Percentiles rank a stretch among this genome's conserved stretches.
Evolutionary conservation across 768 basidiomycete genomes (phyloP).

Genomic region (Pisolithus microcarpus): DNA sequence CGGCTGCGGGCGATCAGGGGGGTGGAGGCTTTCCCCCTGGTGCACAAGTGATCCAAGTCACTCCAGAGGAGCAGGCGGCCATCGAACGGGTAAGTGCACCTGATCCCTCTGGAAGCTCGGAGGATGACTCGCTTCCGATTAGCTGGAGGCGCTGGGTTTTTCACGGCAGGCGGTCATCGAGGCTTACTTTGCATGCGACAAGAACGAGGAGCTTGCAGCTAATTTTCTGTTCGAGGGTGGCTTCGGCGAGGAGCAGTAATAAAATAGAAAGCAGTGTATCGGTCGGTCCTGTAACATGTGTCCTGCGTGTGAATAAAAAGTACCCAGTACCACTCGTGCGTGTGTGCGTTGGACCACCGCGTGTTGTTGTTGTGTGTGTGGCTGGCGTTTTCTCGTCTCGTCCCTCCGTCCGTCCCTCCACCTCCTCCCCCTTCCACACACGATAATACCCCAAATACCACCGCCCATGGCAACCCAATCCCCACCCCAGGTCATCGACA

Average conservation of each 20-base stretch:
- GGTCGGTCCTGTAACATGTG: background rate
- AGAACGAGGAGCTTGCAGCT: slow-evolving; percentile 94
- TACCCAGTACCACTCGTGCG: too few species aligned
- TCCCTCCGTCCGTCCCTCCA: slow-evolving; percentile 9
- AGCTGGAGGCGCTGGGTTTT: slow-evolving; percentile 89
- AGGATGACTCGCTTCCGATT: slow-evolving; percentile 2
- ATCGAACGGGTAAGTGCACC: slow-evolving; percentile 70
- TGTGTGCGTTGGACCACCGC: slow-evolving; percentile 5
- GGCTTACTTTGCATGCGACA: slow-evolving; percentile 92
- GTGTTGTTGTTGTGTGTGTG: slow-evolving; percentile 17
- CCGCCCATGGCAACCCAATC: too few species aligned
- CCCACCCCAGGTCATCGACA: too few species aligned
- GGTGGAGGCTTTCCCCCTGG: slow-evolving; percentile 31
- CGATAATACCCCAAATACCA: too few species aligned
- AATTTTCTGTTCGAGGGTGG: slow-evolving; percentile 82
- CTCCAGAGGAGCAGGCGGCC: slow-evolving; percentile 80
- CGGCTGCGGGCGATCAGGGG: slow-evolving; percentile 31
- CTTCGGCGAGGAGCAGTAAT: slow-evolving; percentile 39
- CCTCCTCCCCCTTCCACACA: slow-evolving; percentile 5
- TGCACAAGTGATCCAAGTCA: slow-evolving; percentile 66
- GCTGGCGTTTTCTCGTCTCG: slow-evolving; percentile 7
- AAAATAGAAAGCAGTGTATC: background rate
- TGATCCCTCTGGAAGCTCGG: background rate
- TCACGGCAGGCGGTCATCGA: slow-evolving; percentile 72
- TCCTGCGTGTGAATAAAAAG: slow-evolving; percentile 10